Conservation (phyloP, 805 yeast genomes). For the Suhomyces kilbournensis region DNA sequence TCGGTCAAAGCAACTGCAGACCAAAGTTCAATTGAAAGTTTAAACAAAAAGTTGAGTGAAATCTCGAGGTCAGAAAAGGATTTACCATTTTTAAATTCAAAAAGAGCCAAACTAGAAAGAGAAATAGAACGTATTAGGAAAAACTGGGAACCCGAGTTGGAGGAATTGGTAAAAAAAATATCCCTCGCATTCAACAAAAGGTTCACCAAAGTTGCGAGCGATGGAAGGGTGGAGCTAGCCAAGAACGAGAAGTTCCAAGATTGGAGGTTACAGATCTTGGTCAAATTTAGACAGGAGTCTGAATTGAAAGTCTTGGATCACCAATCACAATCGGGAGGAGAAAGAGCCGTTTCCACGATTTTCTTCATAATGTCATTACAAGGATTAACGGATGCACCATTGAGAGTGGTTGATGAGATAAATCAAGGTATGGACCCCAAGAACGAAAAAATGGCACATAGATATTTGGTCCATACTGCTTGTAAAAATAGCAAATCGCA, state of each 20-base stretch:
- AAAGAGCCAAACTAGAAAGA: constrained; percentile 25
- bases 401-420: constrained; percentile 94
- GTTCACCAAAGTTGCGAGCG: constrained; percentile 76
- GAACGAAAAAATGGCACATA: constrained; percentile 85
- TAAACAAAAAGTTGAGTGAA: constrained; percentile 35
- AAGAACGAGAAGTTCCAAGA: constrained; percentile 54
- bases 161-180: constrained; percentile 50
- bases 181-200: constrained; percentile 63
- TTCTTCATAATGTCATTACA: constrained; percentile 88
- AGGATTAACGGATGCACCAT: constrained; percentile 83
- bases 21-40: constrained; percentile 35
- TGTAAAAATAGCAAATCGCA: constrained; percentile 63
- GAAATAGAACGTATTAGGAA: constrained; percentile 38
- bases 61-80: constrained; percentile 31
- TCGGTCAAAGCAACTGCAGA: constrained; percentile 37
- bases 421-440: constrained; percentile 98
- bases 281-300: constrained; percentile 78
- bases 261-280: constrained; percentile 84
- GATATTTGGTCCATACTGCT: constrained; percentile 79
- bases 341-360: constrained; percentile 91
- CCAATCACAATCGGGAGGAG: constrained; percentile 97
- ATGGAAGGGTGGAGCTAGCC: constrained; percentile 72
- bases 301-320: constrained; percentile 70
- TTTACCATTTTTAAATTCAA: constrained; percentile 34
- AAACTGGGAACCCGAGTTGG: constrained; percentile 64